A percentile compares a stretch with the other conserved stretches of the same genome.
These are phyloP conservation scores for Articulospora tetracladia DNA, from an alignment of 495 filamentous ascomycete genomes.

Conservation along the genomic window DNA sequence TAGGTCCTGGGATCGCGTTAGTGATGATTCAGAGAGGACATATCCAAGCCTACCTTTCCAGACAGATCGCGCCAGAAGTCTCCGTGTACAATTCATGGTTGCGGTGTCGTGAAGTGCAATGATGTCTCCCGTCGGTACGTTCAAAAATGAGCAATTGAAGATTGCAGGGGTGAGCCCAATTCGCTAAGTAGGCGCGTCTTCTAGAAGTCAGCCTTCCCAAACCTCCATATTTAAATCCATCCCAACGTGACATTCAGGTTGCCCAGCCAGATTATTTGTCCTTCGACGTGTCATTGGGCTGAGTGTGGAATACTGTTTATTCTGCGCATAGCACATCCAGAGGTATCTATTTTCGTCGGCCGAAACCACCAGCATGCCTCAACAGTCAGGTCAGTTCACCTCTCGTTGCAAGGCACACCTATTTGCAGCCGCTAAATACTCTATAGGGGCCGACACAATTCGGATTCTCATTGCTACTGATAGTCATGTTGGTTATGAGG, in stretches of 20 bases:
- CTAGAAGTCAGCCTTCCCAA: background rate
- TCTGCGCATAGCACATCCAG: background rate
- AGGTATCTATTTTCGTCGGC: background rate
- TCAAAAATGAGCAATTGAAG: background rate
- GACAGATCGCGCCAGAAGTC: conserved; percentile 61
- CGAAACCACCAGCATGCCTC: conserved; percentile 15
- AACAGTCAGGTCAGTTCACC: conserved; percentile 11
- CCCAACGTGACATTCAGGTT: background rate
- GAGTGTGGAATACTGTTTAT: background rate
- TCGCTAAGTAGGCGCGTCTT: conserved; percentile 1
- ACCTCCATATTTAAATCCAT: background rate
- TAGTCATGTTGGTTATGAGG: conserved; percentile 95
- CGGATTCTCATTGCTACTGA: conserved; percentile 92
- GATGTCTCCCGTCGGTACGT: background rate
- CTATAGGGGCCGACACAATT: conserved; percentile 77
- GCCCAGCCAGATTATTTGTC: background rate
- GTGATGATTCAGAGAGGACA: background rate
- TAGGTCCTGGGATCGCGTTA: conserved; percentile 46
- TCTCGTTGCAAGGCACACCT: background rate
- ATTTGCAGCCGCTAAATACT: background rate
- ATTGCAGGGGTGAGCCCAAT: background rate
- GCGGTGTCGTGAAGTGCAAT: conserved; percentile 4
- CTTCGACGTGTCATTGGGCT: background rate
- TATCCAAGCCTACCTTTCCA: conserved; percentile 59
- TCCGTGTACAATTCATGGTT: conserved; percentile 59